Percentiles rank a stretch among this genome's conserved stretches.
phyloP scores from a whole-genome alignment of 2,329 filamentous ascomycete genomes.

The Torrubiella hemipterigena region DNA sequence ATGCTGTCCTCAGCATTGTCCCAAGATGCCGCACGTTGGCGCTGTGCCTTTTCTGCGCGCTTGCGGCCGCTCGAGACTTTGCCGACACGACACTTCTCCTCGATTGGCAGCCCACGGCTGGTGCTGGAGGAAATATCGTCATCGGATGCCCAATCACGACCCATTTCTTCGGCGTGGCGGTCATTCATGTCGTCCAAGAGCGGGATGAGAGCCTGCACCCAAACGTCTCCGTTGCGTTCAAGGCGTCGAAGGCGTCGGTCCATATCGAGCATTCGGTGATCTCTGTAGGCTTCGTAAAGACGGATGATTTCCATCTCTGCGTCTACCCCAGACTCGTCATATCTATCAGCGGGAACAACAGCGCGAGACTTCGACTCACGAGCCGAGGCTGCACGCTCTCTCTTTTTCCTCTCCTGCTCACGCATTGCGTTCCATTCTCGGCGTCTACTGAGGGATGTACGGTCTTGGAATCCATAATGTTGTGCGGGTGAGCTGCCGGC shows the following conservation, averaged over 20 bases:
- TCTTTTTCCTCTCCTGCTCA: conserved; percentile 14
- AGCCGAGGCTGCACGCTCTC: conserved; percentile 10
- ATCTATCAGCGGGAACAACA: conserved; percentile 5
- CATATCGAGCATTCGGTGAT: conserved; percentile 32
- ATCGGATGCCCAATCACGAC: neutral
- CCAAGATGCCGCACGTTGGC: conserved; percentile 1
- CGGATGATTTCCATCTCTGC: conserved; percentile 21
- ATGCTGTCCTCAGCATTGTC: conserved; percentile 10
- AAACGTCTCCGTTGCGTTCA: conserved; percentile 33
- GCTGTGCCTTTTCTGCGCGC: conserved; percentile 15
- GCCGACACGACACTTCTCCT: conserved; percentile 10
- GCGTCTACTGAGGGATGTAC: conserved; percentile 18
- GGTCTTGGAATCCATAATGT: conserved; percentile 12
- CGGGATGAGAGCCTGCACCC: conserved; percentile 30
- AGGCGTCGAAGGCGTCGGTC: conserved; percentile 32
- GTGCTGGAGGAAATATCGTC: neutral
- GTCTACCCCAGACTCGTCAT: no score
- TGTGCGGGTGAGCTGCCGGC: conserved; percentile 15
- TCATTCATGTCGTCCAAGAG: conserved; percentile 30
- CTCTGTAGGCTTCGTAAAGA: conserved; percentile 27
- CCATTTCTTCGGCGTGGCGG: neutral
- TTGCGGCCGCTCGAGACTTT: conserved; percentile 17
- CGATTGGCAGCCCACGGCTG: no score
- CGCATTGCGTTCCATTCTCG: conserved; percentile 20
- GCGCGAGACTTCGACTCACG: conserved; percentile 14